phyloP scores from a whole-genome alignment of 1,139 yeast genomes.

The Blastobotrys serpentis region DNA sequence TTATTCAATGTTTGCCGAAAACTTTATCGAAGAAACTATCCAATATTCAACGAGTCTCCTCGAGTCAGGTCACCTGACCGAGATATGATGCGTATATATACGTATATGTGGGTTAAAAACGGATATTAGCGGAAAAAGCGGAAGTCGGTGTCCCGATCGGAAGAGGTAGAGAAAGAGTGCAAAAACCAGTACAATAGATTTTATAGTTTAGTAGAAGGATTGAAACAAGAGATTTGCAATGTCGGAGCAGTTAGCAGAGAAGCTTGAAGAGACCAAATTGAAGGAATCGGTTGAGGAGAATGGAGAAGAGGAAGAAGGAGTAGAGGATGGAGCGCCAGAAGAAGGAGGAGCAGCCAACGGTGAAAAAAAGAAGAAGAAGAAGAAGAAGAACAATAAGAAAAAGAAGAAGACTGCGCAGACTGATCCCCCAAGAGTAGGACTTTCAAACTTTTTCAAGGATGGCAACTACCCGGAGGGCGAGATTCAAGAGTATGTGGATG shows the following conservation, averaged over 20 bases:
- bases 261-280: slow-evolving; percentile 21
- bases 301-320: slow-evolving; percentile 17
- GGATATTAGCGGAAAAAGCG: too few species aligned
- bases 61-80: too few species aligned
- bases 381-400: slow-evolving; percentile 45
- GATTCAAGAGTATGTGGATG: slow-evolving; percentile 49
- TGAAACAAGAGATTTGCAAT: background rate
- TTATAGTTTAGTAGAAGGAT: background rate
- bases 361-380: slow-evolving; percentile 50
- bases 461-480: slow-evolving; percentile 86
- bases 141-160: too few species aligned
- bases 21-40: too few species aligned
- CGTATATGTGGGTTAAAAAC: too few species aligned
- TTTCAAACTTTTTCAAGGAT: slow-evolving; percentile 66
- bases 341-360: slow-evolving; percentile 30
- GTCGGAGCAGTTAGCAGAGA: slow-evolving; percentile 9
- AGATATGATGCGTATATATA: too few species aligned
- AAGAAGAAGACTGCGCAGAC: slow-evolving; percentile 35
- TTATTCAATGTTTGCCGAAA: too few species aligned
- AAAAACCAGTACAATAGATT: too few species aligned
- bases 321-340: slow-evolving; percentile 9
- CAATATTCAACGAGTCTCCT: too few species aligned
- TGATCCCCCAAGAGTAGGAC: slow-evolving; percentile 52
- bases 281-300: slow-evolving; percentile 26
- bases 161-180: too few species aligned